Evolutionary conservation across 2,329 filamentous ascomycete species (phyloP).

Genomic region (Clonostachys byssicola): DNA sequence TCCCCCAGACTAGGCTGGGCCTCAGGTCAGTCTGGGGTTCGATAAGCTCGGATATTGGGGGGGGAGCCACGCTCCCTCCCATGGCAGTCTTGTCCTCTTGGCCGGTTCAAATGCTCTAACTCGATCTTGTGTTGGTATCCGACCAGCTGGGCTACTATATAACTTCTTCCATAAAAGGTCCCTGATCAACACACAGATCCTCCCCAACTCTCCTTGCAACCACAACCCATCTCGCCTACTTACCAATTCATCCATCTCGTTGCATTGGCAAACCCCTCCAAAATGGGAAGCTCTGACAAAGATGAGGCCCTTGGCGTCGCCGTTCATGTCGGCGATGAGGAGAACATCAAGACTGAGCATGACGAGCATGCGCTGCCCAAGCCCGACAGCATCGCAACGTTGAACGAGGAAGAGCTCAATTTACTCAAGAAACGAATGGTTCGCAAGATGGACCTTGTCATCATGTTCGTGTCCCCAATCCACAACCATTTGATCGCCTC

Average conservation of each 20-base stretch:
- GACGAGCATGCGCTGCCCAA: conserved; percentile 1
- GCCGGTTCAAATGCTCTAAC: too few relatives aligned
- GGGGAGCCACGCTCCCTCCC: too few relatives aligned
- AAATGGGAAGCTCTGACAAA: not conserved
- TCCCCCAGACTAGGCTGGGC: too few relatives aligned
- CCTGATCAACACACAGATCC: too few relatives aligned
- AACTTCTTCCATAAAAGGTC: too few relatives aligned
- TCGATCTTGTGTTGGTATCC: too few relatives aligned
- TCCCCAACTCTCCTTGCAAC: too few relatives aligned
- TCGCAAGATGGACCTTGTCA: conserved; percentile 12
- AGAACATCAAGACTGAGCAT: not conserved
- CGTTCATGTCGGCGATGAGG: not conserved
- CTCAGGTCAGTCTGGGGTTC: too few relatives aligned
- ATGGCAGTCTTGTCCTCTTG: too few relatives aligned
- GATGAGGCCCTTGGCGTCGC: not conserved
- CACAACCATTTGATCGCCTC: not conserved
- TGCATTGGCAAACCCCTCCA: not conserved
- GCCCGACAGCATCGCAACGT: conserved; percentile 8
- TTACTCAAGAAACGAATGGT: conserved; percentile 11
- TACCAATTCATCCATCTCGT: not conserved
- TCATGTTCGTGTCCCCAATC: conserved; percentile 5
- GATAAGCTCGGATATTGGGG: too few relatives aligned
- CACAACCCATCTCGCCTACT: too few relatives aligned
- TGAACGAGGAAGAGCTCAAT: conserved; percentile 7
- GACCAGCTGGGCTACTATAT: too few relatives aligned